phyloP scores from a whole-genome alignment of 768 basidiomycete genomes.

The Brasilioporus rufonigricans region DNA sequence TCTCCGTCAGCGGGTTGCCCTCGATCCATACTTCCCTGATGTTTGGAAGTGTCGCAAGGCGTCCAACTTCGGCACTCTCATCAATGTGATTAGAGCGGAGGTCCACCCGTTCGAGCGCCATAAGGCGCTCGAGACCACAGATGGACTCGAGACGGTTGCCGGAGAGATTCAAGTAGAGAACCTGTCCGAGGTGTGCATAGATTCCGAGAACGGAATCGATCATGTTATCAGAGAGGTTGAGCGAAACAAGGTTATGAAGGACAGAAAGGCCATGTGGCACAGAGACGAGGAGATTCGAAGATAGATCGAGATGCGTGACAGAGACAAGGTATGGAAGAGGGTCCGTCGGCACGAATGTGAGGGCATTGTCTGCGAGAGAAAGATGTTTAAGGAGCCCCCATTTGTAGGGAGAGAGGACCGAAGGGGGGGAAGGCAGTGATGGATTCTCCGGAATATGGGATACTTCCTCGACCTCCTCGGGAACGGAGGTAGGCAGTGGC shows the following conservation, averaged over 20 bases:
- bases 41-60: slow-evolving; percentile 76
- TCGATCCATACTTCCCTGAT: slow-evolving; percentile 80
- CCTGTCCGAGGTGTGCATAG: slow-evolving; percentile 74
- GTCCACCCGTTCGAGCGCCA: slow-evolving; percentile 82
- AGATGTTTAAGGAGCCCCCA: slow-evolving; percentile 79
- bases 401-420: slow-evolving; percentile 53
- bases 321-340: slow-evolving; percentile 65
- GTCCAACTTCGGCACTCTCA: slow-evolving; percentile 82
- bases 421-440: slow-evolving; percentile 27
- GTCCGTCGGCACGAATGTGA: slow-evolving; percentile 76
- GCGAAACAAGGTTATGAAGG: slow-evolving; percentile 79
- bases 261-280: slow-evolving; percentile 74
- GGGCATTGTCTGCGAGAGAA: slow-evolving; percentile 73
- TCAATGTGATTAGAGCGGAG: slow-evolving; percentile 75
- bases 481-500: slow-evolving; percentile 54
- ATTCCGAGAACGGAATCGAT: slow-evolving; percentile 93
- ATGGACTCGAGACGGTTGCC: slow-evolving; percentile 92
- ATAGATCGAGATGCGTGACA: slow-evolving; percentile 82
- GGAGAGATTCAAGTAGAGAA: slow-evolving; percentile 76
- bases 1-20: slow-evolving; percentile 77
- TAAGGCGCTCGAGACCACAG: slow-evolving; percentile 89
- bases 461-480: slow-evolving; percentile 44
- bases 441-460: slow-evolving; percentile 13
- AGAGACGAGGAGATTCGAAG: slow-evolving; percentile 86
- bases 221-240: slow-evolving; percentile 97